Evolutionary conservation across 345 rosid species (phyloP).

Genomic region (Erysimum cheiranthoides): DNA sequence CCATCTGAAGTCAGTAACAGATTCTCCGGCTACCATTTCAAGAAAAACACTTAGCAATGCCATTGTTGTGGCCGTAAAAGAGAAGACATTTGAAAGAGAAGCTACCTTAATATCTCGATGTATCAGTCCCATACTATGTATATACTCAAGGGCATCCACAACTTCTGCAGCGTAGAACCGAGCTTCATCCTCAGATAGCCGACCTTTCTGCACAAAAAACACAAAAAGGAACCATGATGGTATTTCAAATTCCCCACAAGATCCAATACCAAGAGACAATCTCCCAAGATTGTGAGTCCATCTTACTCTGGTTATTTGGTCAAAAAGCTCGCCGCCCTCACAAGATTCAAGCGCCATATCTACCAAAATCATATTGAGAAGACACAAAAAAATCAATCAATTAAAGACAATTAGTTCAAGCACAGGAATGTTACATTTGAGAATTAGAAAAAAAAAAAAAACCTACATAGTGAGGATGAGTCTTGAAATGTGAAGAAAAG

Average conservation of each 20-base stretch:
- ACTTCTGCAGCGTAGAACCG: conserved; percentile 92
- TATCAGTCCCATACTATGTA: conserved; percentile 87
- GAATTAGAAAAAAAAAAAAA: conserved; percentile 44
- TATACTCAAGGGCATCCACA: conserved; percentile 96
- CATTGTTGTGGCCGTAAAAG: conserved; percentile 16
- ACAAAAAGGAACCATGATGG: background rate
- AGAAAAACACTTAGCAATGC: conserved; percentile 33
- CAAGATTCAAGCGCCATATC: conserved; percentile 99
- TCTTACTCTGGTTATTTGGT: conserved; percentile 97
- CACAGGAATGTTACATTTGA: background rate
- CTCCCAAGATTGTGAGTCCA: background rate
- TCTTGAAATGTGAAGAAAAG: conserved; percentile 95
- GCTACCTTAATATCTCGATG: conserved; percentile 97
- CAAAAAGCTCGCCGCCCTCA: conserved; percentile 99
- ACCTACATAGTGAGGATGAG: conserved; percentile 84
- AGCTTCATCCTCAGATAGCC: conserved; percentile 84
- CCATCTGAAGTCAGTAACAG: conserved; percentile 81
- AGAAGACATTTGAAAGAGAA: conserved; percentile 5
- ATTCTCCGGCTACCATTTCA: conserved; percentile 89
- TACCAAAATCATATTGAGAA: conserved; percentile 15
- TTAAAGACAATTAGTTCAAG: background rate
- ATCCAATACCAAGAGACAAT: background rate
- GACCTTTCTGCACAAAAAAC: conserved; percentile 65
- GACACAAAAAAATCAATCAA: background rate
- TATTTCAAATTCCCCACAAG: conserved; percentile 55